These are phyloP conservation scores for Diatrype stigma DNA, from an alignment of 2,329 filamentous ascomycete species.

Conservation along the genomic window DNA sequence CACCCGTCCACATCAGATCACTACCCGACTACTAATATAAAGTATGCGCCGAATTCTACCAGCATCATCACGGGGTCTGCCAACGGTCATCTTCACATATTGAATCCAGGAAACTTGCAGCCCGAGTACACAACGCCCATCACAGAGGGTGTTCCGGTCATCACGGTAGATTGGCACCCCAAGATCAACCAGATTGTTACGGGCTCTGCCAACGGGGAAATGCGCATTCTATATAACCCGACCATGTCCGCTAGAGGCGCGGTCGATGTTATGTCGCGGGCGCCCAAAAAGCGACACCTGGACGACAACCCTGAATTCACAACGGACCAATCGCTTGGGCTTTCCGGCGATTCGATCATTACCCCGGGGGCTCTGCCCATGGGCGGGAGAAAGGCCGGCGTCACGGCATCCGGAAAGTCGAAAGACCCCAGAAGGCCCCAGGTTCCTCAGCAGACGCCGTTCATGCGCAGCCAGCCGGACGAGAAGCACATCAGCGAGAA, in stretches of 20 bases:
- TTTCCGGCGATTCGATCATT: constrained; percentile 80
- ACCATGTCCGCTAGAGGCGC: constrained; percentile 77
- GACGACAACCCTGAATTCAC: constrained; percentile 89
- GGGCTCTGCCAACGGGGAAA: constrained; percentile 85
- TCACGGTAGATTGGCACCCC: constrained; percentile 85
- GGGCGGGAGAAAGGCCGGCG: constrained; percentile 59
- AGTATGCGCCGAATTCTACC: constrained; percentile 78
- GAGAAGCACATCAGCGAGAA: constrained; percentile 83
- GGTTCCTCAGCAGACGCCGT: constrained; percentile 79
- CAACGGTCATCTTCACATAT: constrained; percentile 81
- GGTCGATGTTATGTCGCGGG: constrained; percentile 84
- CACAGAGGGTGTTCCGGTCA: constrained; percentile 77
- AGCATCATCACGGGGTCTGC: constrained; percentile 86
- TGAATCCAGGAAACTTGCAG: constrained; percentile 86
- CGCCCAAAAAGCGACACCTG: constrained; percentile 90
- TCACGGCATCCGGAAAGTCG: constrained; percentile 73
- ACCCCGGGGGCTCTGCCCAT: constrained; percentile 58
- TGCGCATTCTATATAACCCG: constrained; percentile 87
- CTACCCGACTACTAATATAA: constrained; percentile 81
- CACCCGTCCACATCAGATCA: constrained; percentile 80
- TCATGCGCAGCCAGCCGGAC: constrained; percentile 85
- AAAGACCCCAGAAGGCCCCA: constrained; percentile 81
- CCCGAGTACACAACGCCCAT: constrained; percentile 83
- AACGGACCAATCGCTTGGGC: constrained; percentile 73
- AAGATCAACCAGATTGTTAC: constrained; percentile 96